Base-by-base conservation (phyloP, 2,329 filamentous ascomycete species). In the Clonostachys rhizophaga region DNA sequence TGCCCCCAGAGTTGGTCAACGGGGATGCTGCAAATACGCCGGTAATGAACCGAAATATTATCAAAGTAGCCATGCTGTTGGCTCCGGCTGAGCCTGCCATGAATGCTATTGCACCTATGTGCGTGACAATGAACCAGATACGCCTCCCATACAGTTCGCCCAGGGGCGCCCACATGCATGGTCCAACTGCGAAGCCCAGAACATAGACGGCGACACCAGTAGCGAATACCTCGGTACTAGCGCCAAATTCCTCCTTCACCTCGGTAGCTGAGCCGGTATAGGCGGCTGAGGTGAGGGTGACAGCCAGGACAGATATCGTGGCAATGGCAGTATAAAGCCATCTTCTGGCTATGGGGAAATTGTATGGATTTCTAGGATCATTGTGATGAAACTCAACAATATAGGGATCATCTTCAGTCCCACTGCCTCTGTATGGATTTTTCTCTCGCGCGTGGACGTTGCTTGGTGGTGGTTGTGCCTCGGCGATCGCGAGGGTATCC, bases 281-380 rank as follows among this genome's bases (percentile, higher is more conserved):
- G 14, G 82, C 82, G 4, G 78, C 81, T 12, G 81, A 85, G 40
- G 78, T 78, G 55, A 87, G 81, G 9, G 84, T 71, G 20, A 87
- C 81, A 20, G 71, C 82, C 42, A 88, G 69, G 1, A 83, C 84
- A 17, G 83, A 76, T 18, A 85, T 54, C 11, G 83, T 81, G 43
- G 81, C 77, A 42, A 81, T 58, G 42, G 76, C 58, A 2, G 81
- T 84, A 54, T 83, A 76, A n/a, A 60, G 61, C 83, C 84, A 88
- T 67, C 86, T 86, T 59, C 71, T 76, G 44, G 56, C 48, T 3
- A 55, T 48, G n/a, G 71, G 64, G 55, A 79, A 85, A 43, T 69
- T 65, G 71, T 82, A 75, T 0, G 84, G 83, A 58, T 88, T 84
- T 50, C 78, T 74, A 6, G 77, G 73, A 58, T 89, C 84, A 45